Percentiles rank a stretch among this genome's conserved stretches.
These are phyloP conservation scores for Solanum lycopersicoides DNA, from an alignment of 257 asterid genomes.

Conservation along the genomic window DNA sequence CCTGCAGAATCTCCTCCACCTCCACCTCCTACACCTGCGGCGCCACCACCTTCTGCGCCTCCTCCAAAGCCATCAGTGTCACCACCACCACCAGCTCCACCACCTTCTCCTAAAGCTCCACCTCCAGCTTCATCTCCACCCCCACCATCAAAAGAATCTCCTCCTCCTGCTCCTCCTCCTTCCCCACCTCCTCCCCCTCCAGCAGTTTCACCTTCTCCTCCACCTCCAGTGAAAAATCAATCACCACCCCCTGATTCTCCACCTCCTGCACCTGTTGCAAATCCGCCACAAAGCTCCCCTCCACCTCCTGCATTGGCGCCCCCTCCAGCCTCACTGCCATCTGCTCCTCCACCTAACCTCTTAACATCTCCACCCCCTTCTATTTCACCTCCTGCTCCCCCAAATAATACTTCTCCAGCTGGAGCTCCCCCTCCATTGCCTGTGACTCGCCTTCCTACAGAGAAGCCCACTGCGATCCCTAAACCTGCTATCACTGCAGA, in stretches of 20 bases:
- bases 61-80: conserved; percentile 14
- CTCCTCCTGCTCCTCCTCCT: conserved; percentile 23
- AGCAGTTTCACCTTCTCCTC: conserved; percentile 22
- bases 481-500: conserved; percentile 30
- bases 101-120: conserved; percentile 16
- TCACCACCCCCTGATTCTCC: conserved; percentile 31
- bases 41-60: conserved; percentile 9
- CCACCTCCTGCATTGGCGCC: conserved; percentile 36
- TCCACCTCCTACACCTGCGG: background rate
- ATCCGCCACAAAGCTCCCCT: conserved; percentile 33
- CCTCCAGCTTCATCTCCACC: conserved; percentile 24
- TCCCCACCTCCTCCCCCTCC: conserved; percentile 40
- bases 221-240: conserved; percentile 26
- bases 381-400: conserved; percentile 28
- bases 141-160: conserved; percentile 14
- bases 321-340: conserved; percentile 31
- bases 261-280: conserved; percentile 32
- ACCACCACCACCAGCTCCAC: background rate
- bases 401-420: conserved; percentile 15
- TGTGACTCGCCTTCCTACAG: conserved; percentile 25
- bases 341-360: conserved; percentile 23
- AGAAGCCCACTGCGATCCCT: conserved; percentile 53
- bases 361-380: conserved; percentile 23
- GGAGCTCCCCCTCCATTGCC: conserved; percentile 22
- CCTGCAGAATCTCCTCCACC: conserved; percentile 16